Evolutionary conservation across 1,284 basidiomycete species (phyloP), one percentile per base, ranked within the genome.

Genomic region (Hymenochaete sp.): DNA sequence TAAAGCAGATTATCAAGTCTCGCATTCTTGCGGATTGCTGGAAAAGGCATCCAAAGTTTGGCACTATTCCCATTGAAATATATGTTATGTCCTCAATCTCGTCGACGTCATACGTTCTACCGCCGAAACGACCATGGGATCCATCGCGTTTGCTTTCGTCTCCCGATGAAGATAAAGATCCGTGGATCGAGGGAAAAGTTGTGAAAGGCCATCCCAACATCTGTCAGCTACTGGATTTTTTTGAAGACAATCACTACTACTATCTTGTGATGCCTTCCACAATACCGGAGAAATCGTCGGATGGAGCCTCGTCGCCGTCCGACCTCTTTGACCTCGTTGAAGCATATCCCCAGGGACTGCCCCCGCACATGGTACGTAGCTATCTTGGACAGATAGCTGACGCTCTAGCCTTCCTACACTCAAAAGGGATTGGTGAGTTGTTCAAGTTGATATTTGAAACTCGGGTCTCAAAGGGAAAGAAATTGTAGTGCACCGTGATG

Each of bases 1-100:
- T 98, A 69, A 98, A 98, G 61, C 95, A 97, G 63, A 85, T 98
- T 59, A 95, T 98, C 72, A 98, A 98, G 67, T 93, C 90, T 47
- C 86, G 93, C 43, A 98, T 98, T 51, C 75, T 98, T 40, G 96
- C 95, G 16, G 95, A 98, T 66, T 98, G 93, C 62, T 98, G 96
- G 96, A 97, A 97, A 71, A 83, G 87, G 58, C 96, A 98, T 62
- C 88, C 90, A 32, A 79, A 85, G 50, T 78, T 91, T 57, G 96
- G 96, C 31, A 96, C 95, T 1, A 97, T 98, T 55, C 95, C 96
- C 5, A 93, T 98, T 64, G 96, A 98, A 67, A 96, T 98, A 32
- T 96, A 96, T 62, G 95, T 98, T 53, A 91, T 98, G 87, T 96
- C 72, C 60, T 88, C 72, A 58, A 88, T 81, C 64, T 95, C 75